These are phyloP conservation scores for Neoascochyta sp. DNA, from an alignment of 2,329 filamentous ascomycete species.

Conservation along the genomic window DNA sequence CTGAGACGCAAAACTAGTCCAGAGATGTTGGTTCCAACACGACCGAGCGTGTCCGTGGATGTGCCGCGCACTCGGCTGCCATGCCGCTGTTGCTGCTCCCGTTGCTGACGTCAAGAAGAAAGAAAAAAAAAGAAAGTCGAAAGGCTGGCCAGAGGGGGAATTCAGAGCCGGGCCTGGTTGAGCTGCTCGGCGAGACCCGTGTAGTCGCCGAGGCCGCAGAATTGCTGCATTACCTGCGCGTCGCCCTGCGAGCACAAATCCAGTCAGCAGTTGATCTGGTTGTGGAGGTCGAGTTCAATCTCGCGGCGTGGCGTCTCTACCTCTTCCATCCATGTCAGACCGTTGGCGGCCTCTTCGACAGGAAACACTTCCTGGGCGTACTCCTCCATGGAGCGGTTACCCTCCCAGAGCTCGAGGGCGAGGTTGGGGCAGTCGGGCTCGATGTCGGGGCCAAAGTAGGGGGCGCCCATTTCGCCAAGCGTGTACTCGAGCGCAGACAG, in stretches of 20 bases:
- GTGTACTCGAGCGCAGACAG: slow-evolving; percentile 63
- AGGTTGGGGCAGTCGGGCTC: slow-evolving; percentile 64
- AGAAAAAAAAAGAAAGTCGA: slow-evolving; percentile 12
- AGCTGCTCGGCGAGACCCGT: slow-evolving; percentile 32
- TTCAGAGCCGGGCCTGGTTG: slow-evolving; percentile 33
- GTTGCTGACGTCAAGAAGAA: slow-evolving; percentile 19
- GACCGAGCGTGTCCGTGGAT: slow-evolving; percentile 3
- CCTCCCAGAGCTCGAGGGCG: slow-evolving; percentile 84
- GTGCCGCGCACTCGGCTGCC: slow-evolving; percentile 14
- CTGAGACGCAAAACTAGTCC: slow-evolving; percentile 12
- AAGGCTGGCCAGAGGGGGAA: slow-evolving; percentile 12
- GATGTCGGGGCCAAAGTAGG: slow-evolving; percentile 60
- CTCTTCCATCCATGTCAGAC: slow-evolving; percentile 83
- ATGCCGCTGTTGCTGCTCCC: slow-evolving; percentile 13
- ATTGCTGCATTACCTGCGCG: slow-evolving; percentile 14
- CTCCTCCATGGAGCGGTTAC: slow-evolving; percentile 84
- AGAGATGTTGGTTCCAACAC: slow-evolving; percentile 1
- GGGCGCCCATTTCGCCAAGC: slow-evolving; percentile 57
- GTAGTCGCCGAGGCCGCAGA: slow-evolving; percentile 14
- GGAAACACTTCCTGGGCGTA: slow-evolving; percentile 94
- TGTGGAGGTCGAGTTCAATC: slow-evolving; percentile 33
- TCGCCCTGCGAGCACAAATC: slow-evolving; percentile 28
- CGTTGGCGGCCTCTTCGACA: slow-evolving; percentile 90
- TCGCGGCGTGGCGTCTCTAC: slow-evolving; percentile 39
- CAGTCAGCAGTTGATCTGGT: slow-evolving; percentile 39